phyloP scores from a whole-genome alignment of 176 grass and related monocot species.

The Triticum timopheevii region DNA sequence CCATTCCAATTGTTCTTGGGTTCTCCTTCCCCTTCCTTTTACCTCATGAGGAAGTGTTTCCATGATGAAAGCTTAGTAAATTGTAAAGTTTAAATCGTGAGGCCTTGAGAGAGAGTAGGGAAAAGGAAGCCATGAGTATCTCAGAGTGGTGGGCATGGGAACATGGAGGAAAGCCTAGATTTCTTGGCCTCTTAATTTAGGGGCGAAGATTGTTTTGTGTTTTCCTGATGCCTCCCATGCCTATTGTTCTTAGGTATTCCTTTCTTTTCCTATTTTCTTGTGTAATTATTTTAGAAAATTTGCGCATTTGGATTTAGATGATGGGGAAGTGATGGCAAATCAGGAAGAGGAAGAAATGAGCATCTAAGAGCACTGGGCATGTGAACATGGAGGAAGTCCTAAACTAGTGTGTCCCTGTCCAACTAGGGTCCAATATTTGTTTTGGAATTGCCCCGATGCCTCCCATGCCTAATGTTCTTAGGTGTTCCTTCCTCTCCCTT shows the following conservation, averaged over 20 bases:
- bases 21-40: background rate
- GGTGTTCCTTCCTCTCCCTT: background rate
- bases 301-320: background rate
- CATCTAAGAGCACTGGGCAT: background rate
- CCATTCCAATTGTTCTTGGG: no score
- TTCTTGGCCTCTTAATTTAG: no score
- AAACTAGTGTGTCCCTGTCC: background rate
- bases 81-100: background rate
- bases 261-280: no score
- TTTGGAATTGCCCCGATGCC: background rate
- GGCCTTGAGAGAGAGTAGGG: background rate
- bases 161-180: no score
- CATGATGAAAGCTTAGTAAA: background rate
- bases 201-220: background rate
- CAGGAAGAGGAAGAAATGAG: background rate
- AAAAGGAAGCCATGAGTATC: constrained; percentile 25
- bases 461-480: background rate
- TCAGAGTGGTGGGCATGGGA: no score
- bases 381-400: background rate
- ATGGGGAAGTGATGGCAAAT: background rate
- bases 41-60: background rate
- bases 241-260: constrained; percentile 4
- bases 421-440: background rate
- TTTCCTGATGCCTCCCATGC: constrained; percentile 30
- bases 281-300: no score